Evolutionary conservation across 1,284 basidiomycete species (phyloP), one percentile per base, ranked within the genome.

Genomic region (Thelephora terrestris): DNA sequence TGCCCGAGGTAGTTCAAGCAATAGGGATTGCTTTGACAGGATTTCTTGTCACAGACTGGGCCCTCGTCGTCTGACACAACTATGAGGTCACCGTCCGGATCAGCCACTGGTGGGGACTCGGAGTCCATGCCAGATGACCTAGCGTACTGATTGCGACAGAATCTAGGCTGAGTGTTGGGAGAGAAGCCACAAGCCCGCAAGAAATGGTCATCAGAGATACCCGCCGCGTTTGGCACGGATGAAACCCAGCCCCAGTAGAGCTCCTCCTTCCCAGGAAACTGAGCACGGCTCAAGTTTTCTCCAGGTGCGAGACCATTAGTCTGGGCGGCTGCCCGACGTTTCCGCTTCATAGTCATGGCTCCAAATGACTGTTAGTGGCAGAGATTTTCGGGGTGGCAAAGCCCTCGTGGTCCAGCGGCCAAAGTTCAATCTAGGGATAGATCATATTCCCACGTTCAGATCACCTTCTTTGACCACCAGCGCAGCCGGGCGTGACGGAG

Each of bases 1-100:
- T 88, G 85, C 5, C 89, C 90, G 24, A 95, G 65, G 64, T 90
- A 80, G 61, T 93, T 94, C 53, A 91, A 67, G 62, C 92, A 95
- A 50, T 81, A 78, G 5, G 88, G 86, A 58, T 89, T 90, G 45
- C 63, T 65, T 58, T 74, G 81, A 64, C 92, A 96, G 4, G 52
- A 47, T 51, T 78, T 85, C 53, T 73, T 75, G 45, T 64, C 71
- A 59, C 91, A 94, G 16, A 59, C 55, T 1, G 64, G 61, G 39
- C 61, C 63, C 29, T 85, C 81, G 45, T 83, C 78, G 46, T 85
- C 84, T 1, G 81, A 80, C 36, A 86, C 71, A 20, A 84, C 69
- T 46, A 86, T 81, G 38, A 85, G 63, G 57, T 84, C 83, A 53
- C 75, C 75, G 38, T 71, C 68, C 12, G 72, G 64, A 58, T 74